phyloP scores from a whole-genome alignment of 2,329 filamentous ascomycete species.

The Phoma sp. region DNA sequence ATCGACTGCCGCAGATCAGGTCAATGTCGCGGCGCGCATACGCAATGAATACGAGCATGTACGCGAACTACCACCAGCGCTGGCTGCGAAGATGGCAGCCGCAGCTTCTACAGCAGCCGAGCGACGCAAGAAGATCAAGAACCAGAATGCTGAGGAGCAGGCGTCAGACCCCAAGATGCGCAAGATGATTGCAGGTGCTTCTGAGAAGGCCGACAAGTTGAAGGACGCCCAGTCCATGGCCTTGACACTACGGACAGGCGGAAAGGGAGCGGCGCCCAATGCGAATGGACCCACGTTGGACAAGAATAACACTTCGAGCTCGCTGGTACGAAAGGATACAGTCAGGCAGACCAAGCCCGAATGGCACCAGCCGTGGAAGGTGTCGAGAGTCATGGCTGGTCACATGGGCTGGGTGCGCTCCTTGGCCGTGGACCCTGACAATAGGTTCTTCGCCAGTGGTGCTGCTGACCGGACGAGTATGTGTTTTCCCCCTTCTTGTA shows the following conservation, averaged over 20 bases:
- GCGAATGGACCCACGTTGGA: slow-evolving; percentile 62
- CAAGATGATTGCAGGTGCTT: slow-evolving; percentile 71
- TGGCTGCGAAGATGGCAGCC: slow-evolving; percentile 79
- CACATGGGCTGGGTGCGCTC: slow-evolving; percentile 86
- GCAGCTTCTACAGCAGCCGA: slow-evolving; percentile 62
- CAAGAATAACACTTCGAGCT: slow-evolving; percentile 58
- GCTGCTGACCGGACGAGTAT: slow-evolving; percentile 80
- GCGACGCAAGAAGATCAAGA: slow-evolving; percentile 67
- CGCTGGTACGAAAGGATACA: slow-evolving; percentile 67
- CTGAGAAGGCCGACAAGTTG: slow-evolving; percentile 54
- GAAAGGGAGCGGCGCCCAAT: slow-evolving; percentile 57
- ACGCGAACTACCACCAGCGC: slow-evolving; percentile 74
- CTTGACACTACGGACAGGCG: slow-evolving; percentile 59
- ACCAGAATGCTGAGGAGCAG: slow-evolving; percentile 54
- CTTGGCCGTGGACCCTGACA: slow-evolving; percentile 86
- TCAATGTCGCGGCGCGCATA: slow-evolving; percentile 64
- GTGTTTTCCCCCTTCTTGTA: background rate
- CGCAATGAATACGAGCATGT: slow-evolving; percentile 78
- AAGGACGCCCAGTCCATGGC: slow-evolving; percentile 60
- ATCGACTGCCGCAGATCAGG: slow-evolving; percentile 51
- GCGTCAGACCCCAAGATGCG: slow-evolving; percentile 63
- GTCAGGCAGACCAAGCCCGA: slow-evolving; percentile 78
- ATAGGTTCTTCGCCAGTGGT: slow-evolving; percentile 96
- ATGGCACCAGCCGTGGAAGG: slow-evolving; percentile 98
- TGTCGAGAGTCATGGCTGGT: slow-evolving; percentile 96